Evolutionary conservation across 345 rosid genomes (phyloP), one percentile per base, ranked within the genome.

Genomic region (Acer yangbiense): DNA sequence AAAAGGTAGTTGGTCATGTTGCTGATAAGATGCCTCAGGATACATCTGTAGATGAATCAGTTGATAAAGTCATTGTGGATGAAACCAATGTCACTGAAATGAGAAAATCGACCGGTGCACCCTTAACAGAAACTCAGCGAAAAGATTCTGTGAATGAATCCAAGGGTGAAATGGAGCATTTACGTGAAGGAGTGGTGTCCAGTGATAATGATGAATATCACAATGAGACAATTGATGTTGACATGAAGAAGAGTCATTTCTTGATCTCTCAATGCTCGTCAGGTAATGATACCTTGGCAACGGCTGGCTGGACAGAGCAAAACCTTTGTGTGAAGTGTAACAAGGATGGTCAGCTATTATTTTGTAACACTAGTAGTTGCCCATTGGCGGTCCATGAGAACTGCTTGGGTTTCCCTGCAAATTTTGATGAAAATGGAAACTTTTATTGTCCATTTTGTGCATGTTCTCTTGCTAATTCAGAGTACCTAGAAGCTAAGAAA

Each of bases 371-470:
- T 50, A 72, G 55, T 69, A 80, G 77, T 58, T 91, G 93, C 79
- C 84, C 88, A 65, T 20, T 88, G 79, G 82, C 65, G 29, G 84
- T 88, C 82, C 93, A 89, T 43, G 84, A 83, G 69, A 73, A 77
- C 21, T 91, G 93, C 78, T 75, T 89, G 80, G 89, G 81, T 76
- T 84, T 65, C 25, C 68, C 82, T 9, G 81, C 82, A 21, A 78
- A 39, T 41, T 83, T 84, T 71, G 87, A 86, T 81, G 76, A 79
- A 41, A 73, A 71, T 0, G 87, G 88, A 18, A 76, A 79, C 11
- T 89, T 87, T 74, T 76, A 68, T 76, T 91, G 93, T 68, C 91
- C 90, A 17, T 88, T 86, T 77, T 91, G 95, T 81, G 80, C 86
- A 50, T 87, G 82, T 86, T 79, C 89, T 57, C 69, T 32, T 63